Conservation (phyloP, 768 basidiomycete species). For the Rhodotorula paludigena region DNA sequence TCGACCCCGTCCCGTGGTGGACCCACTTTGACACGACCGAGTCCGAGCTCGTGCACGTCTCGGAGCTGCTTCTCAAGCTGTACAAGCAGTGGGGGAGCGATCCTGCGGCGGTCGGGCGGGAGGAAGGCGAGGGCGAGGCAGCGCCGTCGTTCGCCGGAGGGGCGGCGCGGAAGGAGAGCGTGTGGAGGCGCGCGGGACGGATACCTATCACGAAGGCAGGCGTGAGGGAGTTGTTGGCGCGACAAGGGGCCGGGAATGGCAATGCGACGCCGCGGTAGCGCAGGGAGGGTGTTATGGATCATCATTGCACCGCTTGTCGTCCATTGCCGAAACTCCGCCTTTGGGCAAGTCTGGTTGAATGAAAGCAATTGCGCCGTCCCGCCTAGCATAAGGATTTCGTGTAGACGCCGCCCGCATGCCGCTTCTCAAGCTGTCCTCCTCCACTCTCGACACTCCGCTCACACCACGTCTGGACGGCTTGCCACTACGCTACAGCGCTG, state of each 20-base stretch:
- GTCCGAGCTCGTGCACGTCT: constrained; percentile 30
- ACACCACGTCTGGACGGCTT: too few species aligned
- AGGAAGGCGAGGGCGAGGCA: not conserved
- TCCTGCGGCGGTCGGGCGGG: not conserved
- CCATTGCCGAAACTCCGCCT: not conserved
- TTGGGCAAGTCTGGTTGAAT: too few species aligned
- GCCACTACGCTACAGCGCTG: too few species aligned
- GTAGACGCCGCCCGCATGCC: too few species aligned
- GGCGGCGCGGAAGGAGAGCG: constrained; percentile 10
- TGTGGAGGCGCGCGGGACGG: constrained; percentile 23
- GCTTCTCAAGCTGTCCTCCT: too few species aligned
- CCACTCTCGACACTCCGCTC: too few species aligned
- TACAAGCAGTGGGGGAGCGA: constrained; percentile 36
- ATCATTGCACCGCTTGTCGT: not conserved
- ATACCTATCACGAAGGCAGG: constrained; percentile 30
- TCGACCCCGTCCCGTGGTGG: constrained; percentile 76
- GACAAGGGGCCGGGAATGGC: not conserved
- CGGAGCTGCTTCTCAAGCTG: constrained; percentile 28
- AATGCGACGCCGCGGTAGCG: not conserved
- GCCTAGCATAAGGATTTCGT: too few species aligned
- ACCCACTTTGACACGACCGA: constrained; percentile 74
- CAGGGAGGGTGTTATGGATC: not conserved
- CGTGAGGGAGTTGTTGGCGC: constrained; percentile 18
- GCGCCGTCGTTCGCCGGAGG: too few species aligned
- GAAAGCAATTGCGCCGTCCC: too few species aligned